These are phyloP conservation scores for Lecanicillium sp. DNA, from an alignment of 2,329 filamentous ascomycete species.

Conservation along the genomic window DNA sequence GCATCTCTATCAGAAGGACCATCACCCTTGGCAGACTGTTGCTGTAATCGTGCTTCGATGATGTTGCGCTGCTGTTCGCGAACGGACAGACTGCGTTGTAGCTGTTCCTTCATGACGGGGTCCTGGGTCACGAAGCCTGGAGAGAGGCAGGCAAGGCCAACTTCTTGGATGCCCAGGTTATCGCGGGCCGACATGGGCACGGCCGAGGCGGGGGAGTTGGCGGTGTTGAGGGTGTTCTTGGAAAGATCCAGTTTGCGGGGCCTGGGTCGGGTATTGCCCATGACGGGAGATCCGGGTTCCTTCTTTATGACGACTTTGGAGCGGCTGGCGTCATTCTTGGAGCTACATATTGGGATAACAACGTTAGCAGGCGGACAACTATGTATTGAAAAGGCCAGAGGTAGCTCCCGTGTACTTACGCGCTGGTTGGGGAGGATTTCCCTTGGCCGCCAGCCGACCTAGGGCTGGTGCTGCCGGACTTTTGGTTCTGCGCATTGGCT, in stretches of 20 bases:
- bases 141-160: conserved; percentile 88
- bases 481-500: conserved; percentile 36
- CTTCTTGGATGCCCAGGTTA: conserved; percentile 77
- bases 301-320: conserved; percentile 95
- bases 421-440: conserved; percentile 51
- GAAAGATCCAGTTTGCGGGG: conserved; percentile 74
- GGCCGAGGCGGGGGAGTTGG: conserved; percentile 50
- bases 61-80: conserved; percentile 90
- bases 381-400: too few relatives aligned
- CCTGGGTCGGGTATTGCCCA: conserved; percentile 64
- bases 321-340: conserved; percentile 45
- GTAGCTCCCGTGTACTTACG: too few relatives aligned
- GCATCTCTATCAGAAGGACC: conserved; percentile 50
- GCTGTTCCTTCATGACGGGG: conserved; percentile 90
- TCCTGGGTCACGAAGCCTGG: conserved; percentile 95
- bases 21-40: conserved; percentile 74
- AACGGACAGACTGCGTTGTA: conserved; percentile 89
- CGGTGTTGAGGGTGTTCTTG: conserved; percentile 45
- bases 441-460: conserved; percentile 28
- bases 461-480: conserved; percentile 48
- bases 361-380: background rate
- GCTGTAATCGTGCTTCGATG: conserved; percentile 85
- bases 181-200: conserved; percentile 76
- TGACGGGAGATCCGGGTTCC: conserved; percentile 81
- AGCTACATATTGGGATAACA: conserved; percentile 10